Base-by-base conservation (phyloP, 495 filamentous ascomycete genomes). In the Podospora bellae-mahoneyi region DNA sequence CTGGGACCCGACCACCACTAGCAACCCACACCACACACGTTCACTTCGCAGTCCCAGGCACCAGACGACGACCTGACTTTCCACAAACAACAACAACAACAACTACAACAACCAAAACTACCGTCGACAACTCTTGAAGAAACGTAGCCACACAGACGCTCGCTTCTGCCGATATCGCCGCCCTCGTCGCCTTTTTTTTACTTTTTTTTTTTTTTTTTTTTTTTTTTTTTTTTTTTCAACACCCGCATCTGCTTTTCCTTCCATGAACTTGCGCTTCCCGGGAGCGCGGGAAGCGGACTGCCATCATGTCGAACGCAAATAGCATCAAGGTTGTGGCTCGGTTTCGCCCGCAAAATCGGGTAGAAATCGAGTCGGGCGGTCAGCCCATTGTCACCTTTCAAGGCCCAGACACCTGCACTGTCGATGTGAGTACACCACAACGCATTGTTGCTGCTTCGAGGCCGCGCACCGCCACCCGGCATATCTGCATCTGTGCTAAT, bases 331-430 rank as follows among this genome's bases (percentile, higher is more conserved):
- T 99, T 75, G 93, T 99, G 78, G 95, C 94, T 81, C 92, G 95
- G 73, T 99, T 99, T 81, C 90, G 95, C 70, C 95, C 95, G 69
- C 94, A 97, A 79, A 99, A 99, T 83, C 93, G 91, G 78, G 83
- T 93, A 71, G 95, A 99, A 81, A 84, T 95, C 72, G 84, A 89
- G 67, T 92, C 89, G 67, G 96, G 95, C 71, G 95, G 96, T 78
- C 87, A 94, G 79, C 89, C 92, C 67, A 93, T 98, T 70, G 95
- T 98, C 56, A 81, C 84, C 34, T 98, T 99, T 75, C 88, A 93
- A 76, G 88, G 88, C 68, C 90, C 92, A 60, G 93, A 98, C 74
- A 97, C 94, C 75, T 98, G 96, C 81, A 83, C 77, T 58, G 84
- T 98, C 75, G 89, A 88, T 71, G 94, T 97, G 81, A 79, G 91